A percentile compares a stretch with the other conserved stretches of the same genome.
phyloP scores from a whole-genome alignment of 1,284 basidiomycete species.

The Irpex rosettiformis region DNA sequence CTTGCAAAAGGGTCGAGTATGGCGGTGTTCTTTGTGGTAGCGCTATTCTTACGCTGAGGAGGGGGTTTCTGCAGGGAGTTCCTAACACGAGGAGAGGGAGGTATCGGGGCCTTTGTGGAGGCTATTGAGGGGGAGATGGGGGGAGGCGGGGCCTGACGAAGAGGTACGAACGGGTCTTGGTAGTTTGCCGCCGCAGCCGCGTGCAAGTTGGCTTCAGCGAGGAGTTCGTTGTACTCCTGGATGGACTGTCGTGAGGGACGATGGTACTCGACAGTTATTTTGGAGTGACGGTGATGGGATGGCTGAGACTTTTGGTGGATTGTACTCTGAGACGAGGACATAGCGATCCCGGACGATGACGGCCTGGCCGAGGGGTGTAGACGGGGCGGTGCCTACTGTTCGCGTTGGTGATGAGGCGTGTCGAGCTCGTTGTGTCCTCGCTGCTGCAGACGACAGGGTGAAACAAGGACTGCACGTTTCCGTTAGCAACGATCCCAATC shows the following conservation, averaged over 20 bases:
- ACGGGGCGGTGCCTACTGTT: constrained; percentile 8
- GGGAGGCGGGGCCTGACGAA: constrained; percentile 48
- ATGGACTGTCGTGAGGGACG: constrained; percentile 57
- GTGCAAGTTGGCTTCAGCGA: constrained; percentile 58
- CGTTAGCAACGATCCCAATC: constrained; percentile 19
- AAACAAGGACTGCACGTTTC: constrained; percentile 17
- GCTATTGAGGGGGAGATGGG: constrained; percentile 29
- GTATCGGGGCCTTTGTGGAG: constrained; percentile 30
- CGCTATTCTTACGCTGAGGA: constrained; percentile 48
- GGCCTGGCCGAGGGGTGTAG: background rate
- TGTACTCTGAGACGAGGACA: constrained; percentile 34
- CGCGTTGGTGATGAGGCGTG: constrained; percentile 8
- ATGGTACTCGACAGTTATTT: constrained; percentile 73
- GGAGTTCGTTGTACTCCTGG: constrained; percentile 69
- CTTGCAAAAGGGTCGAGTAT: constrained; percentile 56
- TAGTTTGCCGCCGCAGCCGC: constrained; percentile 48
- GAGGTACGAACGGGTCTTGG: constrained; percentile 43
- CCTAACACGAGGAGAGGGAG: constrained; percentile 38
- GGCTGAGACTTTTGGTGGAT: constrained; percentile 34
- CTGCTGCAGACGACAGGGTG: constrained; percentile 11
- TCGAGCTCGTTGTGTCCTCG: constrained; percentile 9
- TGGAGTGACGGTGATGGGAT: constrained; percentile 49
- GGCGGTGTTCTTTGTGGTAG: constrained; percentile 24
- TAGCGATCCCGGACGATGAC: constrained; percentile 10
- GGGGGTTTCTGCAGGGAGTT: constrained; percentile 58